A percentile compares a stretch with the other conserved stretches of the same genome.
Evolutionary conservation across 2,329 filamentous ascomycete genomes (phyloP).

Genomic region (Elsinoe fawcettii): DNA sequence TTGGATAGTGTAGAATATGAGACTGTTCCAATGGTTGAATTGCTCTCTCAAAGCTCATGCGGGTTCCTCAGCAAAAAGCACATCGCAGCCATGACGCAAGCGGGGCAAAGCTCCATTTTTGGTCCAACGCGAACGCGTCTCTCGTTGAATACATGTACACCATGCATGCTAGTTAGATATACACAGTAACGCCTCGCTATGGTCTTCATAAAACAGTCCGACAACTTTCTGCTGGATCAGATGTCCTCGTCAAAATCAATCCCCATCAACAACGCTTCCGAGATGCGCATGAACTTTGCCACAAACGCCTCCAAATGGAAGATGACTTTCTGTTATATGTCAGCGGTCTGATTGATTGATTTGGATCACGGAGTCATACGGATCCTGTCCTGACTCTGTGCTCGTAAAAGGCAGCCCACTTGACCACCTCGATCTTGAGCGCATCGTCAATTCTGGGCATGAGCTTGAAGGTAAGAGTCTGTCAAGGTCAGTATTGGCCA

Average conservation of each 20-base stretch:
- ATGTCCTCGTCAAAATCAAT: conserved; percentile 56
- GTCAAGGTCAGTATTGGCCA: conserved; percentile 11
- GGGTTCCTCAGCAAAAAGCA: conserved; percentile 7
- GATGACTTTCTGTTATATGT: conserved; percentile 63
- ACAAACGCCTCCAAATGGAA: conserved; percentile 98
- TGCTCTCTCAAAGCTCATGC: not conserved
- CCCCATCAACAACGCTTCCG: conserved; percentile 69
- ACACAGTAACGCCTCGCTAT: conserved; percentile 21
- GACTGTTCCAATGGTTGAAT: conserved; percentile 2
- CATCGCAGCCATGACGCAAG: conserved; percentile 13
- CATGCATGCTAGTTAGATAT: not conserved
- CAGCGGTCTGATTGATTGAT: not conserved
- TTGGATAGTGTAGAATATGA: not conserved
- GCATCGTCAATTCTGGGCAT: conserved; percentile 79
- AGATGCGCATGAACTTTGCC: conserved; percentile 93
- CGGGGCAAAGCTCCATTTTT: not conserved
- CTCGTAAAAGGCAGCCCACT: conserved; percentile 96
- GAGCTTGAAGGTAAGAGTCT: conserved; percentile 86
- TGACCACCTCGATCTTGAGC: conserved; percentile 84
- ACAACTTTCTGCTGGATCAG: conserved; percentile 15
- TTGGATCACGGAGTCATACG: conserved; percentile 31
- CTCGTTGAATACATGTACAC: not conserved
- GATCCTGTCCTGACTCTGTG: conserved; percentile 84
- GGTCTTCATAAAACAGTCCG: conserved; percentile 16
- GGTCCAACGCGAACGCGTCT: conserved; percentile 7